Percentiles rank a stretch among this genome's conserved stretches.
These are phyloP conservation scores for Metschnikowia chrysomelidarum DNA, from an alignment of 805 yeast species.

Conservation along the genomic window DNA sequence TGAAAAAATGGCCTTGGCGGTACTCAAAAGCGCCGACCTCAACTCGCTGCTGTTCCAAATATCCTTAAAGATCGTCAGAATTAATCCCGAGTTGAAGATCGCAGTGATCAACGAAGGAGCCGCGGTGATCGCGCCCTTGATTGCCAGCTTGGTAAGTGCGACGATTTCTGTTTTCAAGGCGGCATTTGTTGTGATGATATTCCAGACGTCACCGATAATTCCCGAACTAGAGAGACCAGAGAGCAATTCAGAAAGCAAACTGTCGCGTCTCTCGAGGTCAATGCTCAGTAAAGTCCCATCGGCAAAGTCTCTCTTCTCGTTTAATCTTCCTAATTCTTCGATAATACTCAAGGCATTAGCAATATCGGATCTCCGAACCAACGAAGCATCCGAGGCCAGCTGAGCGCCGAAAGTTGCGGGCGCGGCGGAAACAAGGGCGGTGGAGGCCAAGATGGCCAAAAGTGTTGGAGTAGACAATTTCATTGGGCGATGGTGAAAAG, in stretches of 20 bases:
- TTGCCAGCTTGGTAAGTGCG: constrained; percentile 29
- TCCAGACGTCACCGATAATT: constrained; percentile 35
- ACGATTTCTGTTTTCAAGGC: constrained; percentile 27
- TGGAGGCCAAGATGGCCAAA: constrained; percentile 39
- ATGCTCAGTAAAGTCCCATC: constrained; percentile 27
- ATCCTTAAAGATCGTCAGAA: constrained; percentile 30
- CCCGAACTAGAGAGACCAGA: constrained; percentile 39
- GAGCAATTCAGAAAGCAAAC: constrained; percentile 34
- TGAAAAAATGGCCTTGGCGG: constrained; percentile 34
- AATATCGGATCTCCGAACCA: constrained; percentile 37
- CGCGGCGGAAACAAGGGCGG: constrained; percentile 38
- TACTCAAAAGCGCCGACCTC: constrained; percentile 31
- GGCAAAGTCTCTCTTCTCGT: constrained; percentile 35
- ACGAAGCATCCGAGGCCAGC: constrained; percentile 17
- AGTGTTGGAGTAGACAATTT: constrained; percentile 40
- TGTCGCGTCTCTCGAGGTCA: constrained; percentile 34
- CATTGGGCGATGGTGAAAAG: constrained; percentile 24
- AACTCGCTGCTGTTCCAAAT: constrained; percentile 33
- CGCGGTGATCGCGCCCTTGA: constrained; percentile 34
- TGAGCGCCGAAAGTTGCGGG: constrained; percentile 20
- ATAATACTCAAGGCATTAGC: constrained; percentile 33
- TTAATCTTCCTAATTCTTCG: constrained; percentile 31
- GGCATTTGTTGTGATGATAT: constrained; percentile 32
- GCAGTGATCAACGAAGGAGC: constrained; percentile 43
- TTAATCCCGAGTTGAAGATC: constrained; percentile 41